A percentile compares a stretch with the other conserved stretches of the same genome.
Evolutionary conservation across 257 asterid species (phyloP).

Genomic region (Mitragyna speciosa): DNA sequence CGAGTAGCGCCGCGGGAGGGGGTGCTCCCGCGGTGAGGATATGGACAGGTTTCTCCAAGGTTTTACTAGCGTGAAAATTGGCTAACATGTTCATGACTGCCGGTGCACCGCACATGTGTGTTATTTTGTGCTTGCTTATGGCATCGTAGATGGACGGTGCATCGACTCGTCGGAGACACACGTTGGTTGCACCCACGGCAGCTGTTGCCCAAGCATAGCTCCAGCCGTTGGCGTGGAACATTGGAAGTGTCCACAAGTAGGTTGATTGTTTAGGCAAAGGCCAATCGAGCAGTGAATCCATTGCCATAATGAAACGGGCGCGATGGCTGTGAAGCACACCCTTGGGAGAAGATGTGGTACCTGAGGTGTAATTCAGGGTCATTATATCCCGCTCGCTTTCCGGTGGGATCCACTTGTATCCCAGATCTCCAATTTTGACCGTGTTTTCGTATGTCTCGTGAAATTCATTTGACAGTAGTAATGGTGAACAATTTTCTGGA

Average conservation of each 20-base stretch:
- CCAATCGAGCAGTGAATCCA: conserved; percentile 65
- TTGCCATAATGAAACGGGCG: conserved; percentile 43
- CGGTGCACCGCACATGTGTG: conserved; percentile 92
- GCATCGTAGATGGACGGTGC: conserved; percentile 40
- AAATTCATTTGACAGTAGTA: neutral
- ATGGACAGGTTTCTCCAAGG: conserved; percentile 39
- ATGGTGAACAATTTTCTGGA: neutral
- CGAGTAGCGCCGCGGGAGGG: conserved; percentile 64
- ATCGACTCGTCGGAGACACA: conserved; percentile 68
- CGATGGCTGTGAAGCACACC: conserved; percentile 77
- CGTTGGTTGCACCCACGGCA: conserved; percentile 70
- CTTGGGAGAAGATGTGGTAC: conserved; percentile 81
- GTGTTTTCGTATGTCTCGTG: conserved; percentile 47
- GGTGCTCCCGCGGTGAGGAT: conserved; percentile 69
- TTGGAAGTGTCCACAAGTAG: conserved; percentile 80
- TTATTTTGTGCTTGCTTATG: conserved; percentile 40
- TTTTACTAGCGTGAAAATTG: conserved; percentile 33
- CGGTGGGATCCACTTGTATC: conserved; percentile 55
- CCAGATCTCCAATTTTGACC: conserved; percentile 40
- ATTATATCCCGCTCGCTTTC: conserved; percentile 58
- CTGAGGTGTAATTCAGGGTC: conserved; percentile 79
- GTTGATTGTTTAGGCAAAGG: conserved; percentile 58
- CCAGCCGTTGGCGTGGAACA: conserved; percentile 94
- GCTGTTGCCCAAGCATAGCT: conserved; percentile 94
- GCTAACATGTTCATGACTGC: conserved; percentile 66